A percentile compares a stretch with the other conserved stretches of the same genome.
Evolutionary conservation across 306 rosid species (phyloP).

Genomic region (Crotalaria pallida): DNA sequence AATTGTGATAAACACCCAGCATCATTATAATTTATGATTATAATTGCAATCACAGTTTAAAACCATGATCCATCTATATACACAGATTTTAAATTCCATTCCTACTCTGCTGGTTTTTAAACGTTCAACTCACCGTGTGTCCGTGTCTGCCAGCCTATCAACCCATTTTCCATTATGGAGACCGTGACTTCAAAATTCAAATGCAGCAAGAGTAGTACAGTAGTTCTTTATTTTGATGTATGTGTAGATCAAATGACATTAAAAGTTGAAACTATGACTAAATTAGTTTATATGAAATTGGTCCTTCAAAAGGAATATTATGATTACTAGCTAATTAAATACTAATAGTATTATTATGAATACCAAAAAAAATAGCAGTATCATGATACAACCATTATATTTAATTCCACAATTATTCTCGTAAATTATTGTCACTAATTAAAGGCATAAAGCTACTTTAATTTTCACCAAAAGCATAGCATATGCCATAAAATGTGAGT

Average conservation of each 20-base stretch:
- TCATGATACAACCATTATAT: constrained; percentile 17
- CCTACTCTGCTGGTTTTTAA: neutral
- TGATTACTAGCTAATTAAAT: constrained; percentile 7
- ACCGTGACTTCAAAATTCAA: constrained; percentile 12
- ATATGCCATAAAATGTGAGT: neutral
- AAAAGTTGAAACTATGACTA: neutral
- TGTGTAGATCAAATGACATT: neutral
- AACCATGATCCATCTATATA: neutral
- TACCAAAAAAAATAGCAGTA: too few relatives aligned
- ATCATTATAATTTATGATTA: too few relatives aligned
- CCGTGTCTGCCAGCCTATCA: constrained; percentile 13
- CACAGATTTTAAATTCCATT: neutral
- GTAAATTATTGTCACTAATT: constrained; percentile 24
- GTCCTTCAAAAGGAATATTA: constrained; percentile 7
- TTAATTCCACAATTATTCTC: constrained; percentile 25
- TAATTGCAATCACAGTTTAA: too few relatives aligned
- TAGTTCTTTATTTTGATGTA: neutral
- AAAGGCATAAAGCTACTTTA: constrained; percentile 16
- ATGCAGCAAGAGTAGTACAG: neutral
- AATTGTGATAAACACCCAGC: too few relatives aligned
- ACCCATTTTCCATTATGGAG: neutral
- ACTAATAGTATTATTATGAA: too few relatives aligned
- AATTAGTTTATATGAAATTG: neutral
- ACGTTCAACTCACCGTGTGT: neutral
- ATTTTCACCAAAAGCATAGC: constrained; percentile 35